A percentile compares a stretch with the other conserved stretches of the same genome.
These are phyloP conservation scores for Pyrrhoderma noxium DNA, from an alignment of 1,284 basidiomycete genomes.

Conservation along the genomic window DNA sequence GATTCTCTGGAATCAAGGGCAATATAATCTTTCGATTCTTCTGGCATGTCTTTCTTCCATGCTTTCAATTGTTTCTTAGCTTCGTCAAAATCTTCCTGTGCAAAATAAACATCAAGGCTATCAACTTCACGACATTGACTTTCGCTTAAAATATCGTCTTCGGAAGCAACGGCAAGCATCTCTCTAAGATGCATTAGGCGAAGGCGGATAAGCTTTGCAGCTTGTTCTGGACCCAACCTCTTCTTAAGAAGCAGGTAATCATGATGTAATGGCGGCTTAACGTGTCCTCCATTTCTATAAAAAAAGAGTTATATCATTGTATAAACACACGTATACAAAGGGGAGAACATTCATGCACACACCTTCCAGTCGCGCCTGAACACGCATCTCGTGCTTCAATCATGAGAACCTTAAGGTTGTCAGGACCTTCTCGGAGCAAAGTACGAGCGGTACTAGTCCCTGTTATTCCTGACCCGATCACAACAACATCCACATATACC, in stretches of 20 bases:
- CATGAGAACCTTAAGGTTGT: slow-evolving; percentile 43
- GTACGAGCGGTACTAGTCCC: slow-evolving; percentile 51
- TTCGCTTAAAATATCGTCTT: slow-evolving; percentile 36
- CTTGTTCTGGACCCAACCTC: slow-evolving; percentile 37
- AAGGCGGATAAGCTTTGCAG: slow-evolving; percentile 52
- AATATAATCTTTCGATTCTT: slow-evolving; percentile 32
- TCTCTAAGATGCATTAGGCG: slow-evolving; percentile 48
- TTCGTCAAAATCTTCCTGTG: slow-evolving; percentile 30
- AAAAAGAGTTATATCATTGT: neutral
- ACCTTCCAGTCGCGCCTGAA: slow-evolving; percentile 67
- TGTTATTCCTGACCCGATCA: slow-evolving; percentile 68
- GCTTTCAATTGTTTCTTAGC: slow-evolving; percentile 34
- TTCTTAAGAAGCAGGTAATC: slow-evolving; percentile 49
- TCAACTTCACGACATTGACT: slow-evolving; percentile 42
- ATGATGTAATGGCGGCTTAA: slow-evolving; percentile 53
- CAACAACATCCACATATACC: slow-evolving; percentile 45
- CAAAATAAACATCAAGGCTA: slow-evolving; percentile 41
- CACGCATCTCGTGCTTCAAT: slow-evolving; percentile 64
- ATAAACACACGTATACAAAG: neutral
- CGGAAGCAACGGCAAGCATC: slow-evolving; percentile 38
- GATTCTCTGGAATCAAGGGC: slow-evolving; percentile 37
- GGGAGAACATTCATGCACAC: slow-evolving; percentile 14
- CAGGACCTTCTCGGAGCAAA: slow-evolving; percentile 35
- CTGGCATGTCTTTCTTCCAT: slow-evolving; percentile 40
- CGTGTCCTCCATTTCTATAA: slow-evolving; percentile 62